Conservation (phyloP, 2,329 filamentous ascomycete species). For the Westerdykella aurantiaca region DNA sequence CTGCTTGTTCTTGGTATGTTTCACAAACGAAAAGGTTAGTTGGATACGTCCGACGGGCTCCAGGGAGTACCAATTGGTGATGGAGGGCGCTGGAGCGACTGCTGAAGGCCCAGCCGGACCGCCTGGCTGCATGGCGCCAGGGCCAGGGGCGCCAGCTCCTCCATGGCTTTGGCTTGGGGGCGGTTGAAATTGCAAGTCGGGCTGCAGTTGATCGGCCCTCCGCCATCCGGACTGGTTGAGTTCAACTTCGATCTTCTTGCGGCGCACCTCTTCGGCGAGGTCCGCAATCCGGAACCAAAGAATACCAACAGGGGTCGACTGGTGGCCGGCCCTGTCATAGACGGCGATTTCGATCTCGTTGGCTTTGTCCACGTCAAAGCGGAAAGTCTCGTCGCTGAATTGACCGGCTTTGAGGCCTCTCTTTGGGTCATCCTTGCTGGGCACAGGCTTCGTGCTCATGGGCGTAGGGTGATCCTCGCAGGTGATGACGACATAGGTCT, state of each 20-base stretch:
- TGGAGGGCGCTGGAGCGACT: slow-evolving; percentile 52
- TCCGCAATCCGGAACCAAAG: slow-evolving; percentile 96
- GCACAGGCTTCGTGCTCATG: slow-evolving; percentile 65
- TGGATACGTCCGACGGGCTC: slow-evolving; percentile 92
- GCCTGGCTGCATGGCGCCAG: slow-evolving; percentile 35
- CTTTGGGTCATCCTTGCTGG: slow-evolving; percentile 60
- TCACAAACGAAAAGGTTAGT: slow-evolving; percentile 84
- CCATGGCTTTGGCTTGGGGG: slow-evolving; percentile 41
- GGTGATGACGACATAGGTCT: slow-evolving; percentile 94
- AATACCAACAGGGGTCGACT: slow-evolving; percentile 87
- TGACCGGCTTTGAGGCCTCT: slow-evolving; percentile 31
- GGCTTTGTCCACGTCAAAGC: slow-evolving; percentile 92
- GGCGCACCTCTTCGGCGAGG: slow-evolving; percentile 93
- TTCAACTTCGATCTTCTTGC: slow-evolving; percentile 94
- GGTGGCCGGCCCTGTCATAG: slow-evolving; percentile 87
- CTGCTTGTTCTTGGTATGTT: slow-evolving; percentile 76
- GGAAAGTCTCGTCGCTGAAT: slow-evolving; percentile 89
- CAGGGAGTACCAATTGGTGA: slow-evolving; percentile 95
- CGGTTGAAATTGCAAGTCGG: slow-evolving; percentile 51
- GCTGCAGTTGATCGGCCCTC: slow-evolving; percentile 72
- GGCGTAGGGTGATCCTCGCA: slow-evolving; percentile 68
- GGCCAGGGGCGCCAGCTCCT: slow-evolving; percentile 34
- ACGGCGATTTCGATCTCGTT: slow-evolving; percentile 98
- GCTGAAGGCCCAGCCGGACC: slow-evolving; percentile 40
- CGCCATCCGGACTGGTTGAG: slow-evolving; percentile 95